These are phyloP conservation scores for Cyclospora cayetanensis DNA, from an alignment of 169 alveolate genomes.

Conservation along the genomic window DNA sequence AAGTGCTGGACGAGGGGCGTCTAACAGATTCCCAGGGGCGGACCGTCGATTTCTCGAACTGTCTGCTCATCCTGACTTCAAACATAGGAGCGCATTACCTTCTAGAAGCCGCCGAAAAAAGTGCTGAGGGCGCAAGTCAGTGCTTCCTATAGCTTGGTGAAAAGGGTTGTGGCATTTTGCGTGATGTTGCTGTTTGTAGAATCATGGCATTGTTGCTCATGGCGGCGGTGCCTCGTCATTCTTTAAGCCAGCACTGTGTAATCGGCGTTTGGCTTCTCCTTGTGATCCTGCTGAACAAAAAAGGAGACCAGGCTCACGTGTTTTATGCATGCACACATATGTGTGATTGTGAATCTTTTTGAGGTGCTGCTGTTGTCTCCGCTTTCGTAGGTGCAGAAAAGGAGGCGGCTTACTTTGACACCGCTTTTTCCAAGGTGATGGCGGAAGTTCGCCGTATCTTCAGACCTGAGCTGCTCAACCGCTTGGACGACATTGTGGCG, in stretches of 20 bases:
- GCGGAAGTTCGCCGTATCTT: conserved; percentile 82
- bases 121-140: neutral
- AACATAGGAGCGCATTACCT: conserved; percentile 86
- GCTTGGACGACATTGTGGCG: conserved; percentile 88
- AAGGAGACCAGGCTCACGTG: too few relatives aligned
- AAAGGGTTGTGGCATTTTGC: neutral
- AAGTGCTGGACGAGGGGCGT: conserved; percentile 88
- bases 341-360: too few relatives aligned
- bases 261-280: too few relatives aligned
- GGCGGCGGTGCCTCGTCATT: neutral
- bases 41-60: conserved; percentile 88
- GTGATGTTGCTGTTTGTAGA: neutral
- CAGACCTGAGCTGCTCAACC: conserved; percentile 90
- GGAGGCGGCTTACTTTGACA: neutral
- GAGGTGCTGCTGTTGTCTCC: too few relatives aligned
- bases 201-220: neutral
- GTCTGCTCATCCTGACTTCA: conserved; percentile 87
- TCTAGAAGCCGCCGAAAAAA: conserved; percentile 45
- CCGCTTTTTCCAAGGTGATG: conserved; percentile 70
- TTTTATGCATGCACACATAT: too few relatives aligned
- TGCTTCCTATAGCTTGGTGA: neutral
- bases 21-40: conserved; percentile 90
- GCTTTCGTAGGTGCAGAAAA: conserved; percentile 1
- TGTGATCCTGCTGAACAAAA: too few relatives aligned
- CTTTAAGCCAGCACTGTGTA: neutral